A percentile compares a stretch with the other conserved stretches of the same genome.
Conservation (phyloP, 169 alveolate species). For the Eimeria acervulina region DNA sequence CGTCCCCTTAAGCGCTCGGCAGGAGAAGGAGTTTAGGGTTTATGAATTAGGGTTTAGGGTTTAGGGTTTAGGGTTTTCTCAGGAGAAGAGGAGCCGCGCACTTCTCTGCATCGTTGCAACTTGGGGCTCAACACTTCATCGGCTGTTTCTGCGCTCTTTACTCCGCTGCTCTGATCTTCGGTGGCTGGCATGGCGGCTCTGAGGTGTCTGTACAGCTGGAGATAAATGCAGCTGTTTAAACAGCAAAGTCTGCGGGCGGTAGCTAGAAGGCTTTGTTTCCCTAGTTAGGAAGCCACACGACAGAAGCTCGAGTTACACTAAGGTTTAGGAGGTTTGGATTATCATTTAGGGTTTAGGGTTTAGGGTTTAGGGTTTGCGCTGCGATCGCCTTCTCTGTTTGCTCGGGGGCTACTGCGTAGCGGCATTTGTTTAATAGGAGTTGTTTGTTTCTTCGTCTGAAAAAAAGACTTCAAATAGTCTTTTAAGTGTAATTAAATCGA, state of each 20-base stretch:
- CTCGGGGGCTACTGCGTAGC: too few relatives aligned
- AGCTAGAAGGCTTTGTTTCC: too few relatives aligned
- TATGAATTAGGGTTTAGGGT: background rate
- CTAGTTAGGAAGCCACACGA: too few relatives aligned
- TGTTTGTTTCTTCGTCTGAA: too few relatives aligned
- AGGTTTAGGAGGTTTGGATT: background rate
- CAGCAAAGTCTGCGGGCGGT: too few relatives aligned
- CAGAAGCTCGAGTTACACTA: too few relatives aligned
- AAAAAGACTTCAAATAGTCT: background rate
- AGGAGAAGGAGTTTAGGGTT: too few relatives aligned
- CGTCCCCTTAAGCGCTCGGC: too few relatives aligned
- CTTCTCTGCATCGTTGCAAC: slow-evolving; percentile 60
- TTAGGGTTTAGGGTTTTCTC: background rate
- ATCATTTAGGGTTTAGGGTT: too few relatives aligned
- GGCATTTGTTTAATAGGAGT: too few relatives aligned
- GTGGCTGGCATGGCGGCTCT: background rate
- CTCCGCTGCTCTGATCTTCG: background rate
- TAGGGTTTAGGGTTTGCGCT: background rate
- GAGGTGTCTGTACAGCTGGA: background rate
- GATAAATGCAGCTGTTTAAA: background rate
- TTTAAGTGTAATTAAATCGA: background rate
- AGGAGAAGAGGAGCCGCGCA: background rate
- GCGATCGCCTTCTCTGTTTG: too few relatives aligned
- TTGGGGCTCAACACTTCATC: background rate
- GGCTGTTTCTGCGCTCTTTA: background rate